Evolutionary conservation across 768 basidiomycete genomes (phyloP), one percentile per base, ranked within the genome.

Genomic region (Coprinopsis sp.): DNA sequence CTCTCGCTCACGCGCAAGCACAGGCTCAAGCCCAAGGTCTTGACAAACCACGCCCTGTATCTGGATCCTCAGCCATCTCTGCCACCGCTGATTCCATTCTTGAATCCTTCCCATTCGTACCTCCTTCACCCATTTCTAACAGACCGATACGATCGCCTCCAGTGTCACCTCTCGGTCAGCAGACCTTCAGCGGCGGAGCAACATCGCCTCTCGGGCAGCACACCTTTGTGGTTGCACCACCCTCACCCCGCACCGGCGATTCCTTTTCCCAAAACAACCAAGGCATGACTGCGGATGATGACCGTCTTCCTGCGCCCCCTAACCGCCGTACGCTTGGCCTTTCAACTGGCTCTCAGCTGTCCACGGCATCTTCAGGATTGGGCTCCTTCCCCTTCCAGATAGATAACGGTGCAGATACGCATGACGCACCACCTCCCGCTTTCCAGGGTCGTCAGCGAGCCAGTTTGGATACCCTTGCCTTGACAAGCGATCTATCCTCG

Each of bases 301-400:
- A 65, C 23, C 40, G 56, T 5, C 69, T 73, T 31, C 74, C 68
- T 34, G 65, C 75, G 12, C 84, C 84, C 37, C 82, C 84, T 3
- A 72, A 73, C 56, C 70, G 87, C 49, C 77, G 70, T 39, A 69
- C 71, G 16, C 68, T 86, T n/a, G 84, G 84, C 23, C 65, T 89
- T 67, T 89, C 87, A 11, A 83, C 81, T 4, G 82, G 72, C 8
- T 89, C 85, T n/a, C 79, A 87, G 59, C 59, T 85, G 27, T 89
- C 88, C 10, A 84, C 86, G 3, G 78, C 81, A 27, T 87, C 87
- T 18, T 82, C 84, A 21, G 89, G 87, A n/a, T 69, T 91, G 31
- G 85, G 84, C 14, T 84, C 84, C 21, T 91, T 89, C 74, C 82
- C 88, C 30, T 91, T 91, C 78, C 87, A 90, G 51, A 87, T 91